Base-by-base conservation (phyloP, 495 filamentous ascomycete genomes). In the Aspergillus ostianus region DNA sequence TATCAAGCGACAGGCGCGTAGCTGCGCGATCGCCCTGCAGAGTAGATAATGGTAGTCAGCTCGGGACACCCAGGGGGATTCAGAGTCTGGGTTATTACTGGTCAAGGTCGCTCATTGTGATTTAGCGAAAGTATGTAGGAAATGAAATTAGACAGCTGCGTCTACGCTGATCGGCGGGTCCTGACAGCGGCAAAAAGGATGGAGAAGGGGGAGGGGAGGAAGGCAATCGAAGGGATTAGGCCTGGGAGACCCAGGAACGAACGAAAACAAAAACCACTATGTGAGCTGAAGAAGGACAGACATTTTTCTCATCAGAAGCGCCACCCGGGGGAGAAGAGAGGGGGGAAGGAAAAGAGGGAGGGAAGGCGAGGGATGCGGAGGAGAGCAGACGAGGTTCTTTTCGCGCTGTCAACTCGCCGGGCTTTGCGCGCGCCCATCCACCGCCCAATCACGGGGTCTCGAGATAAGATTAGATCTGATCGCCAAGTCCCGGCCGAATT, bases 1-100 rank as follows among this genome's bases (percentile, higher is more conserved):
- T 67, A 98, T 98, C 58, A 94, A 91, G 62, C 93, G 90, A 79
- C 94, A 98, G 69, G 92, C 88, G 78, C 94, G 90, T 63, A 98
- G 85, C 69, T 94, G 92, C 65, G 87, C 86, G 73, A 98, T 98
- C 50, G 92, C 92, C 76, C 94, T 97, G 67, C 8, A 60, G n/a
- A 51, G 46, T 41, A 60, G 23, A 69, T 61, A 41, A 54, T 52
- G 51, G 55, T 30, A 15, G 55, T 67, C 32, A 64, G 65, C 64
- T 60, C 58, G 3, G 6, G 26, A 2, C 7, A 13, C 18, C 13
- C 15, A 12, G 18, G 18, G 12, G 13, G 27, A 26, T 10, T 13
- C 17, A n/a, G 12, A 32, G 26, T 19, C 21, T 23, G 47, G 19
- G 47, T 29, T 12, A 75, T 53, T 84, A 93, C 91, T 84, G 85